Conservation (phyloP, 345 rosid species). For the Acer yangbiense region DNA sequence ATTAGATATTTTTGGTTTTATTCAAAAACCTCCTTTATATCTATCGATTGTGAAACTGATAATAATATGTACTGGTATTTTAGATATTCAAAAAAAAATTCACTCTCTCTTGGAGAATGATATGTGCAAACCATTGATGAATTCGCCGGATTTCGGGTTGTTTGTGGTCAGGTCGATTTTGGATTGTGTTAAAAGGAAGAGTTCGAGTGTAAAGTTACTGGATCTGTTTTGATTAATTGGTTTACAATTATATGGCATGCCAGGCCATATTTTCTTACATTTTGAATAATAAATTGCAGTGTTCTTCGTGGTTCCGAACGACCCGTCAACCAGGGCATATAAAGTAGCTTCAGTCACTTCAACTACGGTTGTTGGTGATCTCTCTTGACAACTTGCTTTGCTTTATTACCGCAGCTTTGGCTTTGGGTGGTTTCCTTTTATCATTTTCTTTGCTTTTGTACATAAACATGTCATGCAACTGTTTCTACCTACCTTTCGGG, state of each 20-base stretch:
- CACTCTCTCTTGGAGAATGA: too few species aligned
- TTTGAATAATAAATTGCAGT: constrained; percentile 20
- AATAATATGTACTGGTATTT: too few species aligned
- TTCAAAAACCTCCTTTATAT: too few species aligned
- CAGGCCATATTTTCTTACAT: not conserved
- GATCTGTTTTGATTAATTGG: too few species aligned
- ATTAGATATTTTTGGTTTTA: too few species aligned
- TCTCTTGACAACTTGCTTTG: not conserved
- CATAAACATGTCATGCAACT: not conserved
- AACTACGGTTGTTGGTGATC: not conserved
- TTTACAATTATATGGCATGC: not conserved
- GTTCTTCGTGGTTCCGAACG: not conserved
- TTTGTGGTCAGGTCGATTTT: too few species aligned
- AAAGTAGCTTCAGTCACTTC: constrained; percentile 1
- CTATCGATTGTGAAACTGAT: too few species aligned
- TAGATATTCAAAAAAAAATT: too few species aligned
- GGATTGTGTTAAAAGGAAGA: too few species aligned
- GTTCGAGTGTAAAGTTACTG: too few species aligned
- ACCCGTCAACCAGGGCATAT: not conserved
- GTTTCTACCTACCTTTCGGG: not conserved
- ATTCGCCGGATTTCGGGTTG: too few species aligned
- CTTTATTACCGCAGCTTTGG: not conserved
- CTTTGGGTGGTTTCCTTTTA: not conserved
- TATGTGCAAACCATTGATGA: too few species aligned
- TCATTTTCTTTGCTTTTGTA: not conserved